Base-by-base conservation (phyloP, 352 stramenopile genomes). In the Globisporangium echinulatum region DNA sequence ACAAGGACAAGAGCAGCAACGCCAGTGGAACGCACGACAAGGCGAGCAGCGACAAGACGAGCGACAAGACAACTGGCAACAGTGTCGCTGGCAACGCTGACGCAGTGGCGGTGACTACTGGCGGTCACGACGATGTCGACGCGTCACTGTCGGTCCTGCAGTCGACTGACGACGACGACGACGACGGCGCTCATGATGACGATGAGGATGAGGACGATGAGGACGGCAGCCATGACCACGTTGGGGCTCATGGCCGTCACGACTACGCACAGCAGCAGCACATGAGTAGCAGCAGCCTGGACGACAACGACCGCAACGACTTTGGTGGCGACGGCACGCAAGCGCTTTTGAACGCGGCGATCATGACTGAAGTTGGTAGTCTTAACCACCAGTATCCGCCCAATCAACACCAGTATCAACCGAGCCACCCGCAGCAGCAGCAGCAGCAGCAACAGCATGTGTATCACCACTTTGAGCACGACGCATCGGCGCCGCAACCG, bases 281-380 rank as follows among this genome's bases (percentile, higher is more conserved):
- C 25, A 2, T 25, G 40, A 54, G 9, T 59, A 69, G 10, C 5
- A 44, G 25, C 25, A 25, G 25, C 25, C 25, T 25, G 25, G 25
- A 44, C 19, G 56, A 47, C 46, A 67, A 79, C 1, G 37, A 62
- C 10, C 63, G 46, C 15, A 74, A 69, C 17, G 66, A 72, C 36
- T 82, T 78, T 46, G 63, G 71, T n/a, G 63, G 71, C 1, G 77
- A 91, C 54, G 81, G 81, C 52, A 88, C 81, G 13, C 79, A 87
- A 42, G 81, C 74, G 13, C 60, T 91, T 52, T 62, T 91, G 38
- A 82, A 82, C 10, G 81, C 81, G 4, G 81, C 81, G 5, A 83
- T 88, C n/a, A 84, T 88, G 77, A 81, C 80, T 13, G 77, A 87
- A 42, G 77, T 44, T 85, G 19, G 75, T 83, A 59, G 71, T 52